These are phyloP conservation scores for Verticillium tricorpus DNA, from an alignment of 2,329 filamentous ascomycete genomes.

Conservation along the genomic window DNA sequence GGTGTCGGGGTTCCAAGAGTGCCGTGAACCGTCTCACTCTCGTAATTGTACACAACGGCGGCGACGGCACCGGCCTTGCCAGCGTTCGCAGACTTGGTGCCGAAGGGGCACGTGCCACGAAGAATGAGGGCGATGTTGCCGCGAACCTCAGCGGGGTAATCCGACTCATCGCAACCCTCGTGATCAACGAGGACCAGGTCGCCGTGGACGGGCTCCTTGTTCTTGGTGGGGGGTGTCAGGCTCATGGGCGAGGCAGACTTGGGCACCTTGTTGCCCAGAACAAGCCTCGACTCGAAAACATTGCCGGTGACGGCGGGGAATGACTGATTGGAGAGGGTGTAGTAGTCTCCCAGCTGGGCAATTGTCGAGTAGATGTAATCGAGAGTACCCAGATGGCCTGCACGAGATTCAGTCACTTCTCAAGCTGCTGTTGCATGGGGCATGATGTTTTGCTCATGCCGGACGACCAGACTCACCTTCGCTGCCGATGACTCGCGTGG, in stretches of 20 bases:
- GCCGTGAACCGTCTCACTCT: conserved; percentile 56
- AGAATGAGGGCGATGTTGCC: conserved; percentile 67
- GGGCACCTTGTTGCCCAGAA: conserved; percentile 48
- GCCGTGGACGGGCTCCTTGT: conserved; percentile 54
- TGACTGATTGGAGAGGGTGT: conserved; percentile 56
- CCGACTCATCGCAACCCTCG: conserved; percentile 57
- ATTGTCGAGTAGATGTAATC: conserved; percentile 57
- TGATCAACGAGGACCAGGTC: conserved; percentile 57
- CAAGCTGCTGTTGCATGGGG: not conserved
- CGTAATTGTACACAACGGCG: conserved; percentile 72
- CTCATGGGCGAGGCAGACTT: conserved; percentile 52
- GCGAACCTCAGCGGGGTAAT: conserved; percentile 55
- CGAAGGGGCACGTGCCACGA: conserved; percentile 68
- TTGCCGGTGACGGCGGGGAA: conserved; percentile 60
- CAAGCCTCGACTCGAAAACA: conserved; percentile 53
- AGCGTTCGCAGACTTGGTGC: conserved; percentile 63
- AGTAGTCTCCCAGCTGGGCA: conserved; percentile 53
- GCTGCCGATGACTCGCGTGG: conserved; percentile 68
- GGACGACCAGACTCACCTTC: conserved; percentile 36
- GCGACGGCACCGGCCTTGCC: conserved; percentile 66
- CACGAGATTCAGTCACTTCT: not conserved
- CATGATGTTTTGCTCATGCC: no score
- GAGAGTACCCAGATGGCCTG: conserved; percentile 60
- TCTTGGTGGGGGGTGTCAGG: conserved; percentile 61
- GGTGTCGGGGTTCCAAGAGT: conserved; percentile 60